Evolutionary conservation across 176 grass and related monocot genomes (phyloP).

Genomic region (Urochloa ruziziensis): DNA sequence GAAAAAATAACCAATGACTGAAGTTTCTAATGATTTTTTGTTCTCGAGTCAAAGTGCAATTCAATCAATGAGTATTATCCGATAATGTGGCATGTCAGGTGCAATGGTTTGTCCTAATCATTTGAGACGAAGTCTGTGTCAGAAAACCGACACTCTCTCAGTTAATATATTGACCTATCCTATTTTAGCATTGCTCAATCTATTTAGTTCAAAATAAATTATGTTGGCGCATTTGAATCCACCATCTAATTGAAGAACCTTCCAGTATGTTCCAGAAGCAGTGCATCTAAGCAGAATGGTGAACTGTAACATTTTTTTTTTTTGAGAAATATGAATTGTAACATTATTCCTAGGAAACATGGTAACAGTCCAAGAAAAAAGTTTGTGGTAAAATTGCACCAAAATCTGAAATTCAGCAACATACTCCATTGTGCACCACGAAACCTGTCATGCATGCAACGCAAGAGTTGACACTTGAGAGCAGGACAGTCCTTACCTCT

Average conservation of each 20-base stretch:
- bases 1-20: not conserved
- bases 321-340: not conserved
- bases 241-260: not conserved
- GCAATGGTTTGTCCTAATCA: not conserved
- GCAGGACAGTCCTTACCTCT: constrained; percentile 48
- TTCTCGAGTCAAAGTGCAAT: not conserved
- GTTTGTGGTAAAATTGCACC: not conserved
- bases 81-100: not conserved
- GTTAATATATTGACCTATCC: not conserved
- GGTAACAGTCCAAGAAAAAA: not conserved
- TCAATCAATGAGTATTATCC: not conserved
- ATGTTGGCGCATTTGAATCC: not conserved
- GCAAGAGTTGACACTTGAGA: not conserved
- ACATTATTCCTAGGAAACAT: not conserved
- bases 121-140: not conserved
- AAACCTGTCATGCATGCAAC: not conserved
- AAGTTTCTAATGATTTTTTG: not conserved
- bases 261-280: not conserved
- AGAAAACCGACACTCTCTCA: not conserved
- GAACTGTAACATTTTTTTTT: no score
- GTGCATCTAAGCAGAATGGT: not conserved
- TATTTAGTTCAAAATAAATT: not conserved
- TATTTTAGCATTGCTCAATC: not conserved
- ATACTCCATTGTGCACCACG: no score
- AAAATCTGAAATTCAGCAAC: not conserved